Conservation (phyloP, 805 yeast species). For the Ogataea kodamae region DNA sequence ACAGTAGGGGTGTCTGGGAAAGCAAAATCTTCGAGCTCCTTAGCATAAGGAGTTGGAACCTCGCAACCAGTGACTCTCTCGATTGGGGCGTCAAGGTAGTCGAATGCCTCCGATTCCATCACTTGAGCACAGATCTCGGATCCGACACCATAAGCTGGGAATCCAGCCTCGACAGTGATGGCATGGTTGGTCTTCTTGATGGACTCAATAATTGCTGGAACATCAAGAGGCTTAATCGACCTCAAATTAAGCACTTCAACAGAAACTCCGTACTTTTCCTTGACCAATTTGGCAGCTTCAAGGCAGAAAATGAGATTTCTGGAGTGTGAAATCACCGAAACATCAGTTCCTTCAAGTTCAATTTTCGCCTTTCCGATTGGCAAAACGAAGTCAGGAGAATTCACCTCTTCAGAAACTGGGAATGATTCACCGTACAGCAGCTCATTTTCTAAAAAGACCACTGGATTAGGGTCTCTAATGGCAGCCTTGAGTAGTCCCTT, state of each 20-base stretch:
- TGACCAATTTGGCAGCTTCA: constrained; percentile 84
- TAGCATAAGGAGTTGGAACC: constrained; percentile 98
- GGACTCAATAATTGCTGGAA: constrained; percentile 76
- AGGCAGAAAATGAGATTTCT: constrained; percentile 85
- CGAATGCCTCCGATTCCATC: constrained; percentile 98
- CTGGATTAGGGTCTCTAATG: constrained; percentile 98
- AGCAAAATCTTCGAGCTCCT: constrained; percentile 93
- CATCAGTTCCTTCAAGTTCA: constrained; percentile 89
- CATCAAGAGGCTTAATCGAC: constrained; percentile 94
- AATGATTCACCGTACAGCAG: constrained; percentile 88
- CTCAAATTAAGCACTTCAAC: constrained; percentile 96
- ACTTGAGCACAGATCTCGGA: constrained; percentile 96
- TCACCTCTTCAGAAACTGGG: constrained; percentile 84
- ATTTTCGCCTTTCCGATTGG: constrained; percentile 96
- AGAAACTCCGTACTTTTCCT: constrained; percentile 78
- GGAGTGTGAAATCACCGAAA: constrained; percentile 86
- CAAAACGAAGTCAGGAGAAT: constrained; percentile 81
- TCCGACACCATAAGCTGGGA: constrained; percentile 98
- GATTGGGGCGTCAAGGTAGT: constrained; percentile 96
- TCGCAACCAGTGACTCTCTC: constrained; percentile 99
- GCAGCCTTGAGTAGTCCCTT: constrained; percentile 96
- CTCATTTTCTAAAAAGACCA: constrained; percentile 93
- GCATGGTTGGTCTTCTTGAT: constrained; percentile 96
- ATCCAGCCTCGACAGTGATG: constrained; percentile 94
- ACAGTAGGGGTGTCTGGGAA: constrained; percentile 96